Percentiles rank a stretch among this genome's conserved stretches.
phyloP scores from a whole-genome alignment of 148 eudicot species.

The Cornus suecica region DNA sequence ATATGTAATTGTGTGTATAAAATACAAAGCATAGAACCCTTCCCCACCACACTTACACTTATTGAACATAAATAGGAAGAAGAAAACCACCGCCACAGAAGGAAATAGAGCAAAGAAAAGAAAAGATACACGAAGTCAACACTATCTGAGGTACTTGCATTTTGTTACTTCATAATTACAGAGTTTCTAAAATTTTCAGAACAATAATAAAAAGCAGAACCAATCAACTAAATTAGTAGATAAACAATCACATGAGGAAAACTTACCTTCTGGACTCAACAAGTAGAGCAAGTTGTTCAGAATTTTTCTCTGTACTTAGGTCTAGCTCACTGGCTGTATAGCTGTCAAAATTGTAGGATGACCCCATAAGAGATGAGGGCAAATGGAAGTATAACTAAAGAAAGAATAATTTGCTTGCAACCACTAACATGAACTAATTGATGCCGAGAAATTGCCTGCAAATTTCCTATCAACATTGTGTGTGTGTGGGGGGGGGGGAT shows the following conservation, averaged over 20 bases:
- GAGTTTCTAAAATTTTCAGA: background rate
- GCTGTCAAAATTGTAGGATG: constrained; percentile 15
- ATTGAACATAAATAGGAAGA: too few relatives aligned
- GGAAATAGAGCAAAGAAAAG: too few relatives aligned
- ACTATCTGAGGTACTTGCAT: background rate
- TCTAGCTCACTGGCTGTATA: constrained; percentile 15
- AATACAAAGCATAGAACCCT: background rate
- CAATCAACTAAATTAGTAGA: background rate
- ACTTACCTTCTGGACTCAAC: constrained; percentile 27
- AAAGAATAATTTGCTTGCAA: background rate
- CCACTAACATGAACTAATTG: background rate
- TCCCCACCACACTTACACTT: too few relatives aligned
- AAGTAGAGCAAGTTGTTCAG: constrained; percentile 20
- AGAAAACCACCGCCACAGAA: too few relatives aligned
- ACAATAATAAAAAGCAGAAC: background rate
- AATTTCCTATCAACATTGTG: background rate
- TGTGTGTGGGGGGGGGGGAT: too few relatives aligned
- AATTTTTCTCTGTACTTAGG: constrained; percentile 5
- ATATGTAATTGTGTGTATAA: background rate
- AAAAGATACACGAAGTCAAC: background rate
- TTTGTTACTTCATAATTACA: background rate
- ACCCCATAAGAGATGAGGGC: background rate
- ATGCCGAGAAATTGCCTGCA: background rate
- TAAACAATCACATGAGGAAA: background rate
- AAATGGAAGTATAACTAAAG: background rate